phyloP scores from a whole-genome alignment of 176 grass and related monocot genomes.

The Oryza meridionalis region DNA sequence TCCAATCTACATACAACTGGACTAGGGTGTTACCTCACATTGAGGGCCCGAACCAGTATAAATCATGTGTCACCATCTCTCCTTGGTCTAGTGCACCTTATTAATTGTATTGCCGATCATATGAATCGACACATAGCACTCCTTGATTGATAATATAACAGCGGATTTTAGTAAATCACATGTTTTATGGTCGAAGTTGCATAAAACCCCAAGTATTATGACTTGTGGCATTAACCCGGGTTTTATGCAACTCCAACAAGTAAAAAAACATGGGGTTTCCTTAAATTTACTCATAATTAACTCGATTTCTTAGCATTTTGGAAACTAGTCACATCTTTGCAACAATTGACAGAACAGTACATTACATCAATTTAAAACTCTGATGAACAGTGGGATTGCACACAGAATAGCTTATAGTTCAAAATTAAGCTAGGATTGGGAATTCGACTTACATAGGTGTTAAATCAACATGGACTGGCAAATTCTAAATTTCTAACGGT shows the following conservation, averaged over 20 bases:
- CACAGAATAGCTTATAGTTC: slow-evolving; percentile 1
- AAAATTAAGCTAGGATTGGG: slow-evolving; percentile 14
- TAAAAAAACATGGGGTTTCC: neutral
- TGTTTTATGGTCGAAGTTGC: neutral
- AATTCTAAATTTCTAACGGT: neutral
- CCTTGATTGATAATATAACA: neutral
- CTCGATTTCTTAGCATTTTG: neutral
- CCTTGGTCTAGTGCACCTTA: no score
- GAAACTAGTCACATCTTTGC: neutral
- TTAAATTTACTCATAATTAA: neutral
- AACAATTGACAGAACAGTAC: neutral
- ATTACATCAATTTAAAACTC: neutral
- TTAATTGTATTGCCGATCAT: no score
- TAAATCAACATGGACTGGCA: slow-evolving; percentile 1
- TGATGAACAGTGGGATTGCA: neutral
- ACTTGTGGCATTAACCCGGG: neutral
- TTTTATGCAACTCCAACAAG: neutral
- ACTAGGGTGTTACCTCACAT: no score
- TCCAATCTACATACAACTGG: no score
- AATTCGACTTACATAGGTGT: slow-evolving; percentile 28
- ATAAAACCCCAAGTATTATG: neutral
- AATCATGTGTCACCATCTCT: no score
- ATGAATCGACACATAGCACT: neutral
- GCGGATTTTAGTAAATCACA: neutral
- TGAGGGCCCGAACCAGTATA: no score